phyloP scores from a whole-genome alignment of 441 rosid species.

The Adansonia gregorii region DNA sequence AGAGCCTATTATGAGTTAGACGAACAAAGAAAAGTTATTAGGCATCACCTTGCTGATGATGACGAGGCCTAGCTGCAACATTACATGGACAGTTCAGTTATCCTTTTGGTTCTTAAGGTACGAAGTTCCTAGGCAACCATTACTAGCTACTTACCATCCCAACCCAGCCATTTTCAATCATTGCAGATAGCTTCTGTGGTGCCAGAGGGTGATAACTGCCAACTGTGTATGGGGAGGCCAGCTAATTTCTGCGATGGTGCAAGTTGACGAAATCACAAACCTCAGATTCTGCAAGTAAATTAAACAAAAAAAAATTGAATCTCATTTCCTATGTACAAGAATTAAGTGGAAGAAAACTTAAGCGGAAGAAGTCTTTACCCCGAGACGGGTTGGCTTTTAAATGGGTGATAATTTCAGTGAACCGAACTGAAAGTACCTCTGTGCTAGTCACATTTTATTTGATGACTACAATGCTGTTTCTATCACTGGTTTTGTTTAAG shows the following conservation, averaged over 20 bases:
- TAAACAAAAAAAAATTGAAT: no score
- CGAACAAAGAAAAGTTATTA: conserved; percentile 51
- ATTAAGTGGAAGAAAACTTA: no score
- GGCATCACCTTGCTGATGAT: conserved; percentile 43
- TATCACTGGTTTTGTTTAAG: neutral
- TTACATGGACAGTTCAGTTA: neutral
- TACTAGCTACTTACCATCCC: neutral
- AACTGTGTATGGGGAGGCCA: neutral
- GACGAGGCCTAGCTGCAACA: neutral
- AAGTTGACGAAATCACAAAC: neutral
- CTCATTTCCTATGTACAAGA: no score
- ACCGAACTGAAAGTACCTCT: neutral
- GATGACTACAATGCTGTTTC: neutral
- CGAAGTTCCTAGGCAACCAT: neutral
- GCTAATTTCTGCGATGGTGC: neutral
- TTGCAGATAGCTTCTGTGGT: neutral
- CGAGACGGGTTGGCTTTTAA: neutral
- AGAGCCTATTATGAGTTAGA: conserved; percentile 72
- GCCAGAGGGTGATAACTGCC: neutral
- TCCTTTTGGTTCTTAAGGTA: neutral
- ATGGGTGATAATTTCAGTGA: neutral
- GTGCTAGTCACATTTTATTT: neutral
- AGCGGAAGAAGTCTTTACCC: no score
- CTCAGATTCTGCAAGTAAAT: neutral
- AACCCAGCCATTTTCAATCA: neutral